Conservation (phyloP, 495 filamentous ascomycete genomes). For the Penicillium samsonianum region DNA sequence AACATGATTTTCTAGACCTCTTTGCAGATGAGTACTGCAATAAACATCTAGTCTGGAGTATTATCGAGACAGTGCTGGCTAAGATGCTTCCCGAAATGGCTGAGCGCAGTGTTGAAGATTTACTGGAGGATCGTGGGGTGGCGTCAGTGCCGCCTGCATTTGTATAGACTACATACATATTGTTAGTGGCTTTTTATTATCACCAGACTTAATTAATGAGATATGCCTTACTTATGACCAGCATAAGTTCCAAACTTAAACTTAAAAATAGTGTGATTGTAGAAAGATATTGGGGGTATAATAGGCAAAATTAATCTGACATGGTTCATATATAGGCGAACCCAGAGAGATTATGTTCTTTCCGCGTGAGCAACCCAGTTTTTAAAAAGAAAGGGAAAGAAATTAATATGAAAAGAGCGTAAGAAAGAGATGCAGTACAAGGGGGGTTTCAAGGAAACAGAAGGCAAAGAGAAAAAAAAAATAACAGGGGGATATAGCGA, state of each 20-base stretch:
- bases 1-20: conserved; percentile 62
- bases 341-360: conserved; percentile 31
- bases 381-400: conserved; percentile 16
- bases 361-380: conserved; percentile 38
- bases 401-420: conserved; percentile 18
- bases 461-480: conserved; percentile 10
- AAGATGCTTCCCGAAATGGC: conserved; percentile 81
- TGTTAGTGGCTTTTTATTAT: conserved; percentile 1
- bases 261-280: conserved; percentile 14
- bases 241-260: conserved; percentile 10
- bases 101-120: conserved; percentile 67
- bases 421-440: conserved; percentile 17
- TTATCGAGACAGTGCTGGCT: conserved; percentile 76
- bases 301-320: conserved; percentile 23
- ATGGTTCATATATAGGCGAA: conserved; percentile 23
- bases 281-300: conserved; percentile 26
- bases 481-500: conserved; percentile 3
- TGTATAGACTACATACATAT: conserved; percentile 14
- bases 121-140: conserved; percentile 71
- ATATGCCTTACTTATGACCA: conserved; percentile 14
- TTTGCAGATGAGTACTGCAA: conserved; percentile 85
- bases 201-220: conserved; percentile 14
- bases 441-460: background rate
- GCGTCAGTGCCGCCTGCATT: conserved; percentile 18
- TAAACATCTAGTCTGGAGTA: conserved; percentile 78